These are phyloP conservation scores for Xerocomus brunneocitrinus DNA, from an alignment of 768 basidiomycete species.

Conservation along the genomic window DNA sequence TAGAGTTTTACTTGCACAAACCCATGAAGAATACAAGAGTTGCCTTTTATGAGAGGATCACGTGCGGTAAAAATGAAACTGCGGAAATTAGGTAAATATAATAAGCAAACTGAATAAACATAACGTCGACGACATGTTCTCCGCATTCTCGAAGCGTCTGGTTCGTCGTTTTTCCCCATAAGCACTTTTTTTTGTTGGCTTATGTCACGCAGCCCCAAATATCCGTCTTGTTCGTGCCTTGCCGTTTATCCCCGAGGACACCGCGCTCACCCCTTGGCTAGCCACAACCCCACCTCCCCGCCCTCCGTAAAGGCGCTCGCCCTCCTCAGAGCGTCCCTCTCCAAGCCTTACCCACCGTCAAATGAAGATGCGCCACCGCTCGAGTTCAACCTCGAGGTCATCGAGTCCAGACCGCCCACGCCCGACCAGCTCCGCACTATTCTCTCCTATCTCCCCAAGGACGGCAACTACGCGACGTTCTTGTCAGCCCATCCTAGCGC, in stretches of 20 bases:
- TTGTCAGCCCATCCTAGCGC: constrained; percentile 60
- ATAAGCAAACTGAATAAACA: background rate
- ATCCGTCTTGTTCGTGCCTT: constrained; percentile 55
- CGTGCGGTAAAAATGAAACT: too few relatives aligned
- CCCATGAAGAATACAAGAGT: background rate
- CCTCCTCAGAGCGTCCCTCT: constrained; percentile 54
- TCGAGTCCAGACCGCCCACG: constrained; percentile 61
- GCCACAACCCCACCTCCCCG: constrained; percentile 63
- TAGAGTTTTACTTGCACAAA: background rate
- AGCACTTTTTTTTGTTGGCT: background rate
- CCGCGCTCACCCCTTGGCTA: constrained; percentile 24
- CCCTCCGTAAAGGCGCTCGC: constrained; percentile 59
- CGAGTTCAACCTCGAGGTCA: constrained; percentile 65
- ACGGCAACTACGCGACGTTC: constrained; percentile 37
- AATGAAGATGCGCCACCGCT: constrained; percentile 48
- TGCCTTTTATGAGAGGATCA: background rate
- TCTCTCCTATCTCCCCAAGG: constrained; percentile 46
- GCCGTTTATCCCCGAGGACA: constrained; percentile 4
- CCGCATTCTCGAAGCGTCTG: constrained; percentile 34
- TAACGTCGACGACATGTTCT: constrained; percentile 27
- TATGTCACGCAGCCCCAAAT: constrained; percentile 44
- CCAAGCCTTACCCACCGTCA: constrained; percentile 56
- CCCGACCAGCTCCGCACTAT: constrained; percentile 67
- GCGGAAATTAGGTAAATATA: too few relatives aligned
- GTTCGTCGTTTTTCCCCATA: constrained; percentile 21